Base-by-base conservation (phyloP, 495 filamentous ascomycete species). In the Penicillium angulare region DNA sequence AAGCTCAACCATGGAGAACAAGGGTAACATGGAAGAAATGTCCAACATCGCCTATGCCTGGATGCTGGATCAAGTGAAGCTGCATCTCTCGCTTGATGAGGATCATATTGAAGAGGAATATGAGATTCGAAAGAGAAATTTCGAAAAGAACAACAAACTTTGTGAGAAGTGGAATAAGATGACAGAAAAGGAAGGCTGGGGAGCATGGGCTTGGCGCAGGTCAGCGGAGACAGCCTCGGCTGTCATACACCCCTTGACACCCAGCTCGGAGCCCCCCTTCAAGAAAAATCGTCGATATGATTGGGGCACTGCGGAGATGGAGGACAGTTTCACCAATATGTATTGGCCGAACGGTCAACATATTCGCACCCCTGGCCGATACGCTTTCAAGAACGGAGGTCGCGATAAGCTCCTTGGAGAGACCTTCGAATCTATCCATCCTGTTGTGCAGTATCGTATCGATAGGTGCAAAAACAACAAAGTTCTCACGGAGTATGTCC, bases 331-430 rank as follows among this genome's bases (percentile, higher is more conserved):
- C 32, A 60, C 50, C 2, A 8, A 35, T 8, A 49, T 57, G 9
- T 63, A 60, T 36, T 63, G 55, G 40, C 15, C 23, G 9, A 63
- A 63, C 27, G 53, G 53, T 8, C 34, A 47, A 7, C 47, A 40
- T 13, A 31, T 24, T 22, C 60, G 60, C 9, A 57, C 53, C 0
- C 60, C 60, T 1, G 60, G 59, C 13, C 40, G 46, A 40, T 53
- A 53, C 7, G 38, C 34, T 32, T 45, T 24, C 20, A 50, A 15
- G 33, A 17, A n/a, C 16, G 33, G 33, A 7, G 1, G 47, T 1
- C 21, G 44, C 1, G 47, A 43, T 1, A 40, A 60, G 2, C 16
- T 36, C 1, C 40, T 60, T 0, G 51, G 51, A 8, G 52, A 54
- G n/a, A 54, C 52, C 7, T 54, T 26, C 17, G 52, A 54, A 39